Evolutionary conservation across 2,329 filamentous ascomycete species (phyloP).

Genomic region (Phaeosphaeria sp.): DNA sequence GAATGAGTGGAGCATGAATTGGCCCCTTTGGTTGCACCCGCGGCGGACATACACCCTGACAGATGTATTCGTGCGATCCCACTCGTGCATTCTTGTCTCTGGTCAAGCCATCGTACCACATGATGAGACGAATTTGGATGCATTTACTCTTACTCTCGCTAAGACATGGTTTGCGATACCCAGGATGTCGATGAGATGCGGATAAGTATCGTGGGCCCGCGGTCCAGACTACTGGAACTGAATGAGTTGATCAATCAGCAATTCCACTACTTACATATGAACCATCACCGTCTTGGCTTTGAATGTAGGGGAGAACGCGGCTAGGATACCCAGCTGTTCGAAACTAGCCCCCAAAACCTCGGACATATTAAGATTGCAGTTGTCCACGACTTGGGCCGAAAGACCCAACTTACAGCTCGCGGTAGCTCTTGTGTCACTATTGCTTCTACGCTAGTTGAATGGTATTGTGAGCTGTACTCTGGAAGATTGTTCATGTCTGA

Average conservation of each 20-base stretch:
- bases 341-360: background rate
- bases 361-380: conserved; percentile 7
- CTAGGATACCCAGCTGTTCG: background rate
- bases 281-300: background rate
- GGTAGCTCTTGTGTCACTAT: background rate
- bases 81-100: background rate
- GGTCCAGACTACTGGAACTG: background rate
- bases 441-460: conserved; percentile 14
- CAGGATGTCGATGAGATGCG: background rate
- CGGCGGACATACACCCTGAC: background rate
- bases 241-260: background rate
- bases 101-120: background rate
- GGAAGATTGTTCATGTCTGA: conserved; percentile 1
- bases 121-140: background rate
- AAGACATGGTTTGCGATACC: background rate
- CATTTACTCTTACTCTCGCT: background rate
- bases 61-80: background rate
- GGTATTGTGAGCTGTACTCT: conserved; percentile 9
- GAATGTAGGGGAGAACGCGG: background rate
- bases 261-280: background rate
- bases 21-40: background rate
- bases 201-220: background rate
- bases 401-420: background rate
- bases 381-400: background rate
- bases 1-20: background rate